Base-by-base conservation (phyloP, 768 basidiomycete genomes). In the Mycena amicta region DNA sequence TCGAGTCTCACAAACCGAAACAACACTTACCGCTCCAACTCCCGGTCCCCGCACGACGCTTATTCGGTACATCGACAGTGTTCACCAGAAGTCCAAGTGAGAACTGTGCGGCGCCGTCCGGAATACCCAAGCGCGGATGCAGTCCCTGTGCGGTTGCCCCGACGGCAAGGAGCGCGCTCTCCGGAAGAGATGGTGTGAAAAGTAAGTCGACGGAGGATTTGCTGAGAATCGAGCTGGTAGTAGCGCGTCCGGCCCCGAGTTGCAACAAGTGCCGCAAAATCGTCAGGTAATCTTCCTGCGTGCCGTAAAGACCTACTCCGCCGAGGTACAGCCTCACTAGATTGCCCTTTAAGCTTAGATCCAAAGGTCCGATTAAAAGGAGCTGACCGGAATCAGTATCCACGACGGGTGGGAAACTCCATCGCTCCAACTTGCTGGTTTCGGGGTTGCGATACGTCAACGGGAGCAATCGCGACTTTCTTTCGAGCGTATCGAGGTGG, bases 241-340 rank as follows among this genome's bases (percentile, higher is more conserved):
- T 5, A 6, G 5, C 27, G 49, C 28, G 8, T 5, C 23, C 49
- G 5, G 49, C 12, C 22, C 22, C 15, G 20, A 50, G 12, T 31
- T 55, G 50, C 4, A 50, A 57, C 11, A 63, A 39, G 28, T 65
- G 65, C 23, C 60, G 61, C 53, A 66, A 51, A 12, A 68, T 4
- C 2, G 62, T 45, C 11, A 67, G 63, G 46, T 67, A 67, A 40
- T 67, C 66, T 45, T 61, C 64, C 50, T 64, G 53, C 8, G 68
- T 60, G 15, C 55, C 50, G 49, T 60, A 65, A 6, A 67, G 27
- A 6, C 60, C 62, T 12, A 56, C 55, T 5, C 63, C 66, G 2
- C 57, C 65, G 8, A 67, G 37, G 52, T 63, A 61, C 15, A 65
- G 54, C 20, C 47, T 49, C 13, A 61, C 60, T 62, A 33, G 2